Evolutionary conservation across 192 early-diverging fungal species (phyloP), one percentile per base, ranked within the genome.

Genomic region (Chytriomyces hyalinus): DNA sequence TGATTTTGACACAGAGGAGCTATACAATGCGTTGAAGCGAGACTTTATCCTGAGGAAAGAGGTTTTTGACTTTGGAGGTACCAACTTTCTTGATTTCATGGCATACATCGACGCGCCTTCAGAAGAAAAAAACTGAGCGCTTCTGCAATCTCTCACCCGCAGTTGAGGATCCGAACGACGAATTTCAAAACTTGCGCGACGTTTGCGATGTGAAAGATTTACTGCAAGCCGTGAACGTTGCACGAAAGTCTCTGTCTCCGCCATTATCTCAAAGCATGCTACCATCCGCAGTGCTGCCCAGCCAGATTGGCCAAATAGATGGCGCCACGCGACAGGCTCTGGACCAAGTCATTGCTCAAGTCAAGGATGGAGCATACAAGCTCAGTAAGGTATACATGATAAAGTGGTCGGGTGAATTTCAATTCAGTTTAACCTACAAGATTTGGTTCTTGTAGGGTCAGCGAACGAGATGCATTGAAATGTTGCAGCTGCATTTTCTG

Each of bases 141-240:
- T 22, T 57, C 47, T n/a, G 22, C 57, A 60, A 60, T n/a, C 2
- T n/a, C 15, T n/a, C 3, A 1, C 65, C 82, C 62, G 70, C 87
- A 80, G 97, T 98, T 10, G 97, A 98, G 80, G 95, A 97, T 79
- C 95, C 96, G 5, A 97, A 94, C 78, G 95, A 97, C 65, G 88
- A 85, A 0, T 98, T 97, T 78, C 86, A 86, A 65, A 92, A 93
- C 72, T 80, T 98, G 80, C 89, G 97, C 4, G 97, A 98, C 69
- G 88, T 89, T 73, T 91, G 91, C 78, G 97, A 97, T 78, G 81
- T 96, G 81, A 81, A 84, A 36, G 81, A 82, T 26, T 83, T 98
- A 59, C 71, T 89, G 6, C 70, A 86, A 0, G 80, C 86, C 43
- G 57, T 73, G 0, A 8, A 80, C 84, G 6, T 89, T 85, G 4